Evolutionary conservation across 2,329 filamentous ascomycete species (phyloP).

Genomic region (Clarireedia sp.): DNA sequence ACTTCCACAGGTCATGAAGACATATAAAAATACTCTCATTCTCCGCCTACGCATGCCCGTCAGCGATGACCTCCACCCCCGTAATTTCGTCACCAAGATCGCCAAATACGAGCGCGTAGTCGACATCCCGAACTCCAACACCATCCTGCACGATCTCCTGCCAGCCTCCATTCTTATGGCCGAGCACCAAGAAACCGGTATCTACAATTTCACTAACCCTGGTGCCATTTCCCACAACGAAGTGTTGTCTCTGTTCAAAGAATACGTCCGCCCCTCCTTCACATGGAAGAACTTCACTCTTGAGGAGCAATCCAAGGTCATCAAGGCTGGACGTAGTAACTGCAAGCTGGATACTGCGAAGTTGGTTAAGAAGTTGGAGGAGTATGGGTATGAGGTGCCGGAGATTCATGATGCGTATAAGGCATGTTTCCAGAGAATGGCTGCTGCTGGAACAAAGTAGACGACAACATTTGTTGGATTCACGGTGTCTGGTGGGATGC

Average conservation of each 20-base stretch:
- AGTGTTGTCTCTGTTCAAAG: slow-evolving; percentile 53
- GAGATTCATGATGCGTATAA: slow-evolving; percentile 56
- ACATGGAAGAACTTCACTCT: slow-evolving; percentile 59
- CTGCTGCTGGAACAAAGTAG: slow-evolving; percentile 45
- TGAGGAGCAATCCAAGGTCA: slow-evolving; percentile 58
- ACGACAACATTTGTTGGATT: background rate
- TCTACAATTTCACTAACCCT: slow-evolving; percentile 66
- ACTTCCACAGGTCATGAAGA: slow-evolving; percentile 46
- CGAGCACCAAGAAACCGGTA: slow-evolving; percentile 52
- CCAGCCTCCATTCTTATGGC: slow-evolving; percentile 53
- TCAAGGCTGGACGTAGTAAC: slow-evolving; percentile 60
- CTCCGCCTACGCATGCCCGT: slow-evolving; percentile 63
- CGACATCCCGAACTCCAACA: slow-evolving; percentile 62
- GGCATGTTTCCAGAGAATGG: slow-evolving; percentile 57
- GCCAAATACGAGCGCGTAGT: slow-evolving; percentile 56
- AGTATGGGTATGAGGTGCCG: slow-evolving; percentile 50
- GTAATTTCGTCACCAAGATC: slow-evolving; percentile 65
- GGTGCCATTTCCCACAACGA: slow-evolving; percentile 66
- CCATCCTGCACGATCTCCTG: slow-evolving; percentile 56
- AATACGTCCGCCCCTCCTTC: slow-evolving; percentile 53
- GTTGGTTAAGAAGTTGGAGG: slow-evolving; percentile 49
- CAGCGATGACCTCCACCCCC: slow-evolving; percentile 56
- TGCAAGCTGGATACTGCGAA: slow-evolving; percentile 57
- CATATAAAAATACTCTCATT: slow-evolving; percentile 54
- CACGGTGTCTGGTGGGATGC: background rate